phyloP scores from a whole-genome alignment of 352 stramenopile genomes.

The Phytophthora lateralis region DNA sequence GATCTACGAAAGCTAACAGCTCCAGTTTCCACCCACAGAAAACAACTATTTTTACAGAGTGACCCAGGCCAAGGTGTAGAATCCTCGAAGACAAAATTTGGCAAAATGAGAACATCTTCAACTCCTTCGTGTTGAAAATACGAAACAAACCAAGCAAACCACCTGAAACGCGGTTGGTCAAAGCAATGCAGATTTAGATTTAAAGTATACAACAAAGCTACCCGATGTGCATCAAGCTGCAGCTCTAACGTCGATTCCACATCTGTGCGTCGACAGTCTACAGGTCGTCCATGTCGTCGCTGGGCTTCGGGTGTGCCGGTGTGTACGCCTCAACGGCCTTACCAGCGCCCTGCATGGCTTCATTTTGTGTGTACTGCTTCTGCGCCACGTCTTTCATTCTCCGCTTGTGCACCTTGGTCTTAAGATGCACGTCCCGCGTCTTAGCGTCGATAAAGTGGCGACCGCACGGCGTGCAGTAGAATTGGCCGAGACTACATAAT shows the following conservation, averaged over 20 bases:
- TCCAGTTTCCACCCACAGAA: not conserved
- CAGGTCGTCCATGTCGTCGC: slow-evolving; percentile 65
- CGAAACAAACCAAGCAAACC: no score
- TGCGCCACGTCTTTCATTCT: slow-evolving; percentile 90
- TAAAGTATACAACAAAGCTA: slow-evolving; percentile 33
- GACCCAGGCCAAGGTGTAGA: no score
- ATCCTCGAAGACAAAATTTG: no score
- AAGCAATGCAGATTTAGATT: slow-evolving; percentile 18
- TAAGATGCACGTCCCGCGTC: slow-evolving; percentile 80
- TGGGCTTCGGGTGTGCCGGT: slow-evolving; percentile 50
- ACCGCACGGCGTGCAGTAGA: slow-evolving; percentile 87
- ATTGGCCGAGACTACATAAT: slow-evolving; percentile 73
- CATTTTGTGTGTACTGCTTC: slow-evolving; percentile 89
- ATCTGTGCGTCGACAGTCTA: slow-evolving; percentile 32
- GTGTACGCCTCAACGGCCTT: slow-evolving; percentile 79
- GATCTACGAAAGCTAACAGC: not conserved
- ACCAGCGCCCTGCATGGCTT: slow-evolving; percentile 75
- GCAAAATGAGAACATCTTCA: no score
- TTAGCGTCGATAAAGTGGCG: slow-evolving; percentile 87
- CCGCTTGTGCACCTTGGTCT: slow-evolving; percentile 89
- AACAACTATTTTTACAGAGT: slow-evolving; percentile 11
- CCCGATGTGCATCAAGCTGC: not conserved
- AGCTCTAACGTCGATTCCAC: slow-evolving; percentile 5
- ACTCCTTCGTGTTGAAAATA: no score
- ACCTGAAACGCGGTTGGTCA: no score